phyloP scores from a whole-genome alignment of 352 stramenopile species.

The Globisporangium canariense region DNA sequence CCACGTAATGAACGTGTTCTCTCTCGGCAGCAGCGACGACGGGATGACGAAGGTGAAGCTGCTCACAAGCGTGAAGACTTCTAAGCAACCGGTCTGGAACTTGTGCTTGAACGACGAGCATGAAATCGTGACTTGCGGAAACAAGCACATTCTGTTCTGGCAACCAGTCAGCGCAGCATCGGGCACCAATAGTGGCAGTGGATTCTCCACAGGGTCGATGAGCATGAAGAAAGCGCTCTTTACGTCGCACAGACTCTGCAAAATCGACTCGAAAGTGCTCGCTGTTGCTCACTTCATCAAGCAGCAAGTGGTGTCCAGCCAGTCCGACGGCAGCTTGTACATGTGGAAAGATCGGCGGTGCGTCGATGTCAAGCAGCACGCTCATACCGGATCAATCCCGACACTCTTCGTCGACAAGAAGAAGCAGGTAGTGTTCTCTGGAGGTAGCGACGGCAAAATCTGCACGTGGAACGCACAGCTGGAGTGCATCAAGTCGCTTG shows the following conservation, averaged over 20 bases:
- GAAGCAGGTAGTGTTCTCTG: constrained; percentile 56
- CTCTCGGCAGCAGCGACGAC: constrained; percentile 31
- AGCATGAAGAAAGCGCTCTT: constrained; percentile 67
- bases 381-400: constrained; percentile 45
- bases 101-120: constrained; percentile 57
- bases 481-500: constrained; percentile 37
- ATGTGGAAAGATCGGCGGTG: constrained; percentile 73
- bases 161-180: constrained; percentile 16
- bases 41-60: constrained; percentile 44
- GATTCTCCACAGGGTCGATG: constrained; percentile 20
- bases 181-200: neutral
- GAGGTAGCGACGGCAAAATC: constrained; percentile 55
- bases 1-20: constrained; percentile 72
- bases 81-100: constrained; percentile 57
- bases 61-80: constrained; percentile 56
- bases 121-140: constrained; percentile 51
- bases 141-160: constrained; percentile 74
- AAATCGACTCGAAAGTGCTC: constrained; percentile 36
- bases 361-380: constrained; percentile 38
- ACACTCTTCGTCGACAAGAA: constrained; percentile 44
- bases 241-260: constrained; percentile 44
- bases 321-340: constrained; percentile 67
- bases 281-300: constrained; percentile 34
- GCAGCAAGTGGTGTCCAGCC: constrained; percentile 54
- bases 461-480: constrained; percentile 55